Conservation (phyloP, 257 asterid species). For the Forsythia viridissima region DNA sequence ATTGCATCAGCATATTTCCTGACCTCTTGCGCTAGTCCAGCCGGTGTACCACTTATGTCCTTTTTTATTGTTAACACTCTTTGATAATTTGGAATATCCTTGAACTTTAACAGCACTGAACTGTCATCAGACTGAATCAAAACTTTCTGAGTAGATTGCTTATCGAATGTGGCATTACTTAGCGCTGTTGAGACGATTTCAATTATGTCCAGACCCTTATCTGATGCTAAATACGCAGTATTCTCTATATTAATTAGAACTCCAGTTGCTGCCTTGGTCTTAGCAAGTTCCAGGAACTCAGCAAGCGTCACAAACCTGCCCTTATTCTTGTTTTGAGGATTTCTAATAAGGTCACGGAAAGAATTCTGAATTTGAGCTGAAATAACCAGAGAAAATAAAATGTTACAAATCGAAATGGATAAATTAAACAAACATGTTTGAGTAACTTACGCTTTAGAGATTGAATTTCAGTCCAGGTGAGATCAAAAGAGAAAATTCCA, state of each 20-base stretch:
- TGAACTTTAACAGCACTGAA: conserved; percentile 61
- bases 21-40: conserved; percentile 52
- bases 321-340: conserved; percentile 62
- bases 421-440: neutral
- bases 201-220: conserved; percentile 60
- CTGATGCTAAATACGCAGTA: conserved; percentile 70
- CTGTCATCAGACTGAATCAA: conserved; percentile 72
- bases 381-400: neutral
- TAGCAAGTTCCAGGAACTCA: conserved; percentile 71
- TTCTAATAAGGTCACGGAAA: conserved; percentile 41
- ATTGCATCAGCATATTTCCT: conserved; percentile 84
- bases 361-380: conserved; percentile 67
- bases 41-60: conserved; percentile 46
- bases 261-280: conserved; percentile 54
- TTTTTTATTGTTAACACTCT: conserved; percentile 49
- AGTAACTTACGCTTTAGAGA: conserved; percentile 57
- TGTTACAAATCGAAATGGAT: neutral
- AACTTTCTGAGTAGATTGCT: conserved; percentile 57
- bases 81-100: conserved; percentile 44
- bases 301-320: conserved; percentile 68
- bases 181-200: conserved; percentile 54
- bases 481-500: conserved; percentile 87
- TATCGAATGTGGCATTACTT: conserved; percentile 60
- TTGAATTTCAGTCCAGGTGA: conserved; percentile 78
- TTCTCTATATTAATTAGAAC: conserved; percentile 58